Evolutionary conservation across 352 stramenopile species (phyloP).

Genomic region (Globisporangium ultimum): DNA sequence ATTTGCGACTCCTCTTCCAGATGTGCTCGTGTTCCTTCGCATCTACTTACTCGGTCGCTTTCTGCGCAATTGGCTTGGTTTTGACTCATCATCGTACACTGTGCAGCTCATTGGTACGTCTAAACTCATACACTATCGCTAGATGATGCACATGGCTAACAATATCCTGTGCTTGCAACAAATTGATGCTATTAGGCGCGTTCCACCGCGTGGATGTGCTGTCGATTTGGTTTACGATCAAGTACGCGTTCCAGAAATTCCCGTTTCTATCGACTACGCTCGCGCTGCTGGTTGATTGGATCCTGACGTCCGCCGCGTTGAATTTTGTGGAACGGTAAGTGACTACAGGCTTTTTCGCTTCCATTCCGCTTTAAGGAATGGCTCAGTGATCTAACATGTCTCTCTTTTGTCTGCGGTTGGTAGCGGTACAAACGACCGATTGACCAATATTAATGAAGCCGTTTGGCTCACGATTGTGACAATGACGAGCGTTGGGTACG

Average conservation of each 20-base stretch:
- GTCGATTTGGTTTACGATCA: conserved; percentile 58
- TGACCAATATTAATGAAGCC: conserved; percentile 42
- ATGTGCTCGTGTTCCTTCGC: conserved; percentile 42
- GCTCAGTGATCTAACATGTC: neutral
- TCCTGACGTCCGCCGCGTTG: conserved; percentile 46
- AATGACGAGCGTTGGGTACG: conserved; percentile 60
- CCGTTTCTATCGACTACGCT: conserved; percentile 35
- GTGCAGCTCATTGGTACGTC: conserved; percentile 31
- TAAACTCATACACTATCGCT: neutral
- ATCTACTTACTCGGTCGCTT: conserved; percentile 56
- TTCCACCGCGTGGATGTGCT: conserved; percentile 57
- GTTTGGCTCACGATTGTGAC: conserved; percentile 70
- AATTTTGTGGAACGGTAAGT: conserved; percentile 58
- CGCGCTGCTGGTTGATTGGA: conserved; percentile 45
- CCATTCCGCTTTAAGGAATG: too few species aligned
- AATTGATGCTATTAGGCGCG: conserved; percentile 10
- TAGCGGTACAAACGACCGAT: conserved; percentile 39
- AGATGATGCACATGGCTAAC: too few species aligned
- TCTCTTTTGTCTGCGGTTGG: neutral
- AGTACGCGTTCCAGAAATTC: conserved; percentile 52
- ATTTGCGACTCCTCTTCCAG: conserved; percentile 11
- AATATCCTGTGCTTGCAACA: too few species aligned
- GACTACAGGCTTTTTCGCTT: neutral
- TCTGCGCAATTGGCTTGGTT: conserved; percentile 44
- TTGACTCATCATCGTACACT: conserved; percentile 31